phyloP scores from a whole-genome alignment of 2,329 filamentous ascomycete species.

The Claviceps cyperi region DNA sequence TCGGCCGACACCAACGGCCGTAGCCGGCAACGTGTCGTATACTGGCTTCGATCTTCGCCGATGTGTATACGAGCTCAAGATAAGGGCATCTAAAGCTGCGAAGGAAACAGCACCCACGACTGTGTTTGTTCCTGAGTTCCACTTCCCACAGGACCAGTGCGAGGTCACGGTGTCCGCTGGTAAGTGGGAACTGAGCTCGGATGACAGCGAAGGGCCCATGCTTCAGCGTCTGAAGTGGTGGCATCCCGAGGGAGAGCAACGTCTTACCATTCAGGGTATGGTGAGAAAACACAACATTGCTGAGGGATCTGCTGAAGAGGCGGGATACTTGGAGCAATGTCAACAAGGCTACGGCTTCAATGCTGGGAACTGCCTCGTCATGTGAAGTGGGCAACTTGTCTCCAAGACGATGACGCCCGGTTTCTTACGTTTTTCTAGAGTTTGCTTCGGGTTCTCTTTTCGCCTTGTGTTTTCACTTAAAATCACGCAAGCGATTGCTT shows the following conservation, averaged over 20 bases:
- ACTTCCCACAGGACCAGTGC: constrained; percentile 67
- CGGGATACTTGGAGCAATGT: constrained; percentile 64
- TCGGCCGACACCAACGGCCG: constrained; percentile 64
- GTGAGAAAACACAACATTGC: constrained; percentile 47
- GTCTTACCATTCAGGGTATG: constrained; percentile 59
- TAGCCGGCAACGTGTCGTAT: constrained; percentile 53
- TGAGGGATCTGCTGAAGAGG: constrained; percentile 51
- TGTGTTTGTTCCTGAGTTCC: constrained; percentile 78
- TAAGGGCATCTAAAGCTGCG: constrained; percentile 47
- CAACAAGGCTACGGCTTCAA: constrained; percentile 32
- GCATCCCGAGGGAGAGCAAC: constrained; percentile 78
- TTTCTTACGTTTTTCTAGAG: too few relatives aligned
- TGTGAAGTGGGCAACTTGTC: constrained; percentile 22
- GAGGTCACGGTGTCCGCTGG: constrained; percentile 67
- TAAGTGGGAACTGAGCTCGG: constrained; percentile 72
- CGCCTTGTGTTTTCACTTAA: not conserved
- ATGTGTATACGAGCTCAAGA: constrained; percentile 59
- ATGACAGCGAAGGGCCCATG: constrained; percentile 53
- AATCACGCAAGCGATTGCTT: too few relatives aligned
- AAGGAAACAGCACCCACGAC: constrained; percentile 56
- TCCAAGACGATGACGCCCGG: too few relatives aligned
- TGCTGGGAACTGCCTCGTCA: constrained; percentile 33
- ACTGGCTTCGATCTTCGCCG: constrained; percentile 73
- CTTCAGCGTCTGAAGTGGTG: constrained; percentile 81
- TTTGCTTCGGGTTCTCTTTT: not conserved